Conservation (phyloP, 257 asterid species). For the Gardenia jasminoides region DNA sequence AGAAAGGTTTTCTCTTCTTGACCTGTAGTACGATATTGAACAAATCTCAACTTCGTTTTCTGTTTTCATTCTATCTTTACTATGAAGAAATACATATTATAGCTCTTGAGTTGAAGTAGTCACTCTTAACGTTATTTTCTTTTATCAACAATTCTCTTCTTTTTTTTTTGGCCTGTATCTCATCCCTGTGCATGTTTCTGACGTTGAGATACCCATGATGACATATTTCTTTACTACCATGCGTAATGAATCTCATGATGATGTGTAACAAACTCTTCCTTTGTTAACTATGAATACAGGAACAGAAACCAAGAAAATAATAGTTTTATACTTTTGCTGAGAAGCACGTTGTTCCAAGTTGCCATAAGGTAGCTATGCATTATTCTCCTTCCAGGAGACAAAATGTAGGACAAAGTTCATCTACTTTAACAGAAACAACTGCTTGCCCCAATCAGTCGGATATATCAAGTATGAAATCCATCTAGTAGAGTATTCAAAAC, state of each 20-base stretch:
- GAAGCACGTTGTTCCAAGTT: too few relatives aligned
- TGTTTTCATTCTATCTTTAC: background rate
- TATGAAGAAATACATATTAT: background rate
- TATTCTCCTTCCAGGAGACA: background rate
- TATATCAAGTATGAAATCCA: background rate
- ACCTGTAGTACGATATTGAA: slow-evolving; percentile 37
- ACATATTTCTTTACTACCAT: background rate
- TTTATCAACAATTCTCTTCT: background rate
- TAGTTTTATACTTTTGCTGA: background rate
- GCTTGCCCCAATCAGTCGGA: background rate
- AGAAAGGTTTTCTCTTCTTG: slow-evolving; percentile 80
- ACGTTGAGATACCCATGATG: background rate
- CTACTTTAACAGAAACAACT: background rate
- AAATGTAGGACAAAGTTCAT: background rate
- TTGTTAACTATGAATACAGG: too few relatives aligned
- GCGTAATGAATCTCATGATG: too few relatives aligned
- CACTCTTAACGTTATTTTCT: background rate
- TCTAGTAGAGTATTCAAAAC: background rate
- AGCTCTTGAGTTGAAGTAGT: background rate
- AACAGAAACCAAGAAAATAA: too few relatives aligned
- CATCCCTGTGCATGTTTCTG: background rate
- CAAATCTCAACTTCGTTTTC: background rate
- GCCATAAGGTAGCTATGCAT: background rate
- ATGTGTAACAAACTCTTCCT: too few relatives aligned
- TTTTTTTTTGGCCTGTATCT: background rate